These are phyloP conservation scores for Stemphylium vesicarium DNA, from an alignment of 2,329 filamentous ascomycete species.

Conservation along the genomic window DNA sequence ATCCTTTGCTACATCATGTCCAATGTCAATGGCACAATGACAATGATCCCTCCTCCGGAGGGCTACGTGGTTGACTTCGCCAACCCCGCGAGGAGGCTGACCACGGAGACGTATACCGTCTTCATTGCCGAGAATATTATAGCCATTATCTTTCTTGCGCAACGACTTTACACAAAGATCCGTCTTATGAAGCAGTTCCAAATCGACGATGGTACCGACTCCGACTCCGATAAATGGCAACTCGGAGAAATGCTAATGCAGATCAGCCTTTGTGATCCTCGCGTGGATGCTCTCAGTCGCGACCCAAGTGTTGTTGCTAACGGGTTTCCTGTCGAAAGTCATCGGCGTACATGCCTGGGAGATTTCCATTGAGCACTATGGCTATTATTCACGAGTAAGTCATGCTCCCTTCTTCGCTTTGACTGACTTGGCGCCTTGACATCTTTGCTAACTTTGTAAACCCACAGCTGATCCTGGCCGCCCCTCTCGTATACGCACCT, in stretches of 20 bases:
- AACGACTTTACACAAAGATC: constrained; percentile 38
- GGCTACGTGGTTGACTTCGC: constrained; percentile 40
- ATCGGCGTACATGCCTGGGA: constrained; percentile 33
- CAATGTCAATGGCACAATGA: constrained; percentile 17
- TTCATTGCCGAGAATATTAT: constrained; percentile 28
- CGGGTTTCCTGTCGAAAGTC: constrained; percentile 12
- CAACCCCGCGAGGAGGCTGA: constrained; percentile 27
- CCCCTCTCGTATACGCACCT: constrained; percentile 21
- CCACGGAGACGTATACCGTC: constrained; percentile 26
- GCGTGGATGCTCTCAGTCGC: constrained; percentile 18
- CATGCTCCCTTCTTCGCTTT: not conserved
- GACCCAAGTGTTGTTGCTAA: constrained; percentile 15
- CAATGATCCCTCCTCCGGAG: constrained; percentile 27
- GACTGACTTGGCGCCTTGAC: not conserved
- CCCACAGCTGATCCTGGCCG: constrained; percentile 20
- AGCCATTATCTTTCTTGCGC: constrained; percentile 27
- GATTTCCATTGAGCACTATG: constrained; percentile 22
- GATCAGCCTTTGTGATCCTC: constrained; percentile 11
- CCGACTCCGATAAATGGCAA: not conserved
- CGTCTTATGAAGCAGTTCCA: constrained; percentile 28
- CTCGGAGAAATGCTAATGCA: not conserved
- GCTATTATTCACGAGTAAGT: constrained; percentile 20
- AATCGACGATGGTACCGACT: constrained; percentile 33
- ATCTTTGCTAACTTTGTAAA: constrained; percentile 1
- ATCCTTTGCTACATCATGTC: constrained; percentile 12